phyloP scores from a whole-genome alignment of 768 basidiomycete species.

The Russula emetica region DNA sequence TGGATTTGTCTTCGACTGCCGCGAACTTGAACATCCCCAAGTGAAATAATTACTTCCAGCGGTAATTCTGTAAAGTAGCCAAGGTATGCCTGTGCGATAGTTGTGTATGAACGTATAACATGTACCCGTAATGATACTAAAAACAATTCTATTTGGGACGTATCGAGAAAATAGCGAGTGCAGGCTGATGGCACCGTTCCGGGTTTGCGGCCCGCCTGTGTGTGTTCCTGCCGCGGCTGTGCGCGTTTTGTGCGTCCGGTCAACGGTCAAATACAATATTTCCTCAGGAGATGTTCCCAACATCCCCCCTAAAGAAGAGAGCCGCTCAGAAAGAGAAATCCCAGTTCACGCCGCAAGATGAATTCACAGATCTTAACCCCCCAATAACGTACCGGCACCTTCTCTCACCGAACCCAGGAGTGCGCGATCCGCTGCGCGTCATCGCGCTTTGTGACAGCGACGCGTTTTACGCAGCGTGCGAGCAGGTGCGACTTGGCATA shows the following conservation, averaged over 20 bases:
- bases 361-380: slow-evolving; percentile 60
- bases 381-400: slow-evolving; percentile 77
- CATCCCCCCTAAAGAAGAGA: slow-evolving; percentile 18
- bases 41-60: background rate
- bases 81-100: background rate
- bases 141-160: background rate
- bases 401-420: slow-evolving; percentile 60
- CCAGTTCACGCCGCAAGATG: slow-evolving; percentile 27
- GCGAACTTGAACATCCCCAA: slow-evolving; percentile 27
- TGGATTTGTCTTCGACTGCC: slow-evolving; percentile 34
- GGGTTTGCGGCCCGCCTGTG: background rate
- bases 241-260: no score
- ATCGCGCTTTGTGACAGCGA: slow-evolving; percentile 91
- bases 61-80: background rate
- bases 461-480: slow-evolving; percentile 81
- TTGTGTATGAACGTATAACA: background rate
- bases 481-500: slow-evolving; percentile 73
- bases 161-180: background rate
- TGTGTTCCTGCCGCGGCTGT: no score
- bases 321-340: slow-evolving; percentile 18
- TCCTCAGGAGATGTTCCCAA: slow-evolving; percentile 9
- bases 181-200: no score
- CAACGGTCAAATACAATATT: no score
- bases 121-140: background rate
- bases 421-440: slow-evolving; percentile 73